These are phyloP conservation scores for Fraxinus dipetala DNA, from an alignment of 305 asterid species.

Conservation along the genomic window DNA sequence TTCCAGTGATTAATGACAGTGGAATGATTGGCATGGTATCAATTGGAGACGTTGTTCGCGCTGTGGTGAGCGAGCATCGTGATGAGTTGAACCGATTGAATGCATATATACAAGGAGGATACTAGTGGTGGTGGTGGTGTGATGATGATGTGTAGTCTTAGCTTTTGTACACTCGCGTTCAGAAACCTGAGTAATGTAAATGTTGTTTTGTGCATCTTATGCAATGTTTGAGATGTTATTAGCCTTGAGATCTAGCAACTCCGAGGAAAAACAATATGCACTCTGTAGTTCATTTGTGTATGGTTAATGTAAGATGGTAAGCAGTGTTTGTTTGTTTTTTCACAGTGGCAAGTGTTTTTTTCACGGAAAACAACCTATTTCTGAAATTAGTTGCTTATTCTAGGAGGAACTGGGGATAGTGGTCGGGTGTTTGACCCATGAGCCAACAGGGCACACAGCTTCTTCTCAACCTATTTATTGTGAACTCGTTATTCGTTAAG, in stretches of 20 bases:
- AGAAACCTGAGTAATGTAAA: conserved; percentile 31
- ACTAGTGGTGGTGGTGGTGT: conserved; percentile 43
- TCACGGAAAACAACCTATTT: neutral
- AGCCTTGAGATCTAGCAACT: conserved; percentile 13
- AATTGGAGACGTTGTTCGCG: conserved; percentile 96
- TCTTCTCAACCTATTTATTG: neutral
- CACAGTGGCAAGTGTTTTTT: neutral
- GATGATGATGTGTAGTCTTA: conserved; percentile 20
- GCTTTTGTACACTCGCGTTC: neutral
- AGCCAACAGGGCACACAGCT: neutral
- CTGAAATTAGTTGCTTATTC: neutral
- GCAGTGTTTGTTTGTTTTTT: neutral
- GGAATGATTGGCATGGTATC: conserved; percentile 98
- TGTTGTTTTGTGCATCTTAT: conserved; percentile 25
- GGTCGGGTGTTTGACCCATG: neutral
- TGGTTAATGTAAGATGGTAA: neutral
- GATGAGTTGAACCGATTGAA: conserved; percentile 85
- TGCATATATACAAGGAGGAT: conserved; percentile 90
- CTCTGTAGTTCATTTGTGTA: neutral
- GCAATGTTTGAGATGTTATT: conserved; percentile 27
- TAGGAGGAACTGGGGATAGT: neutral
- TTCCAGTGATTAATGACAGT: conserved; percentile 66
- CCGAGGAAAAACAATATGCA: neutral
- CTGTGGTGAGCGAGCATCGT: conserved; percentile 90
- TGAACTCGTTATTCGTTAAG: neutral